Conservation (phyloP, 768 basidiomycete genomes). For the Russula foetens region DNA sequence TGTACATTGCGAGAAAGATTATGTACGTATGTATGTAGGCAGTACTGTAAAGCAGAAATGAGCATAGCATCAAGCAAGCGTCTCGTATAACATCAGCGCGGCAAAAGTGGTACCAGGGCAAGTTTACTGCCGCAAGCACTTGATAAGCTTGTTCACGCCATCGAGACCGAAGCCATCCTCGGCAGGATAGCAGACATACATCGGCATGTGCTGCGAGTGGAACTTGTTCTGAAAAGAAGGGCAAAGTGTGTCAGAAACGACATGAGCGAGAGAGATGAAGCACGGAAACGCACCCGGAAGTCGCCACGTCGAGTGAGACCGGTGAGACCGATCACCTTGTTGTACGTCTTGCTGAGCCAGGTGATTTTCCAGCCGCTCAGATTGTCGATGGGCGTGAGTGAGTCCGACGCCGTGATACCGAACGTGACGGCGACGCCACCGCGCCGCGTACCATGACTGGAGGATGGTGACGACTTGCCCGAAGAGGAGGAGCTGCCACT, state of each 20-base stretch:
- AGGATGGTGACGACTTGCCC: conserved; percentile 1
- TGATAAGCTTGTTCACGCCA: conserved; percentile 37
- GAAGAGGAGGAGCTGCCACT: too few species aligned
- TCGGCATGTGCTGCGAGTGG: conserved; percentile 33
- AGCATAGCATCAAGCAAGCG: not conserved
- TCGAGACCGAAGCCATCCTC: conserved; percentile 41
- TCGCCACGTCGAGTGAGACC: conserved; percentile 36
- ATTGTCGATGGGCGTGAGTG: conserved; percentile 35
- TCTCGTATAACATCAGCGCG: too few species aligned
- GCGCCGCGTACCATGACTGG: conserved; percentile 17
- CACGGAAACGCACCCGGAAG: conserved; percentile 32
- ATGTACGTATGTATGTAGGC: too few species aligned
- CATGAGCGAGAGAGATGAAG: too few species aligned
- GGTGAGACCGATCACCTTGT: conserved; percentile 32
- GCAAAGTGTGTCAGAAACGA: not conserved
- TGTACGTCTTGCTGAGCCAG: conserved; percentile 37
- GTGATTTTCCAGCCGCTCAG: conserved; percentile 41
- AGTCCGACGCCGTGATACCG: conserved; percentile 38
- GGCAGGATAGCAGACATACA: conserved; percentile 44
- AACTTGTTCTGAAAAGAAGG: conserved; percentile 34
- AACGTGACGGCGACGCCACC: conserved; percentile 36
- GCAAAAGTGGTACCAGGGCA: not conserved
- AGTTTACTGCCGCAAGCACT: conserved; percentile 20
- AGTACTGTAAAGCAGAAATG: not conserved
- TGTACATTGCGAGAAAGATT: not conserved